Conservation (phyloP, 1,284 basidiomycete species). For the Microbotryum lychnidis-dioicae region DNA sequence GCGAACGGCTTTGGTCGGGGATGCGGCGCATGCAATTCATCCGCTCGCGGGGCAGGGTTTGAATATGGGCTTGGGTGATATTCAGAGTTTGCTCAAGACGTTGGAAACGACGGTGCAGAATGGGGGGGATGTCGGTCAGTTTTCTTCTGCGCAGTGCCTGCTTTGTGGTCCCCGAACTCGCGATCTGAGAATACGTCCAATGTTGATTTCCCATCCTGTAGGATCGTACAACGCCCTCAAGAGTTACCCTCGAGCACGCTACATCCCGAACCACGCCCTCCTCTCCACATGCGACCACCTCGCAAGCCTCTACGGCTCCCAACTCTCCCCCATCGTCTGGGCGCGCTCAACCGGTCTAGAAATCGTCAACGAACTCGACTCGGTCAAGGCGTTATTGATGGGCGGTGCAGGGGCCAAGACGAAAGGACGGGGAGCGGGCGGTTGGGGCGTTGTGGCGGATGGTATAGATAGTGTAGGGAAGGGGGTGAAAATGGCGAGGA, state of each 20-base stretch:
- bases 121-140: slow-evolving; percentile 69
- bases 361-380: slow-evolving; percentile 76
- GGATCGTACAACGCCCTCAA: slow-evolving; percentile 68
- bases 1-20: slow-evolving; percentile 83
- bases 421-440: neutral
- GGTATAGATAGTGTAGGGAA: slow-evolving; percentile 2
- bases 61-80: slow-evolving; percentile 86
- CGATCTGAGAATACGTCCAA: neutral
- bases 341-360: slow-evolving; percentile 78
- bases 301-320: slow-evolving; percentile 69
- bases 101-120: slow-evolving; percentile 52
- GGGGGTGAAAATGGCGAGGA: slow-evolving; percentile 2
- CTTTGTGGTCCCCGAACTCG: neutral
- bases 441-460: slow-evolving; percentile 14
- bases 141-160: neutral
- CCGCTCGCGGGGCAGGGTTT: slow-evolving; percentile 96
- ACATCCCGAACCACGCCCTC: slow-evolving; percentile 73
- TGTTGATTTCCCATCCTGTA: slow-evolving; percentile 35
- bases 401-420: slow-evolving; percentile 55
- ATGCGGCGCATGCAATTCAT: slow-evolving; percentile 91
- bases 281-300: slow-evolving; percentile 79
- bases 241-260: slow-evolving; percentile 69
- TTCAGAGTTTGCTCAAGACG: slow-evolving; percentile 46
- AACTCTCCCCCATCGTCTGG: slow-evolving; percentile 66
- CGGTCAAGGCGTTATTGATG: slow-evolving; percentile 74